A percentile compares a stretch with the other conserved stretches of the same genome.
These are phyloP conservation scores for Lophium mytilinum DNA, from an alignment of 495 filamentous ascomycete species.

Conservation along the genomic window DNA sequence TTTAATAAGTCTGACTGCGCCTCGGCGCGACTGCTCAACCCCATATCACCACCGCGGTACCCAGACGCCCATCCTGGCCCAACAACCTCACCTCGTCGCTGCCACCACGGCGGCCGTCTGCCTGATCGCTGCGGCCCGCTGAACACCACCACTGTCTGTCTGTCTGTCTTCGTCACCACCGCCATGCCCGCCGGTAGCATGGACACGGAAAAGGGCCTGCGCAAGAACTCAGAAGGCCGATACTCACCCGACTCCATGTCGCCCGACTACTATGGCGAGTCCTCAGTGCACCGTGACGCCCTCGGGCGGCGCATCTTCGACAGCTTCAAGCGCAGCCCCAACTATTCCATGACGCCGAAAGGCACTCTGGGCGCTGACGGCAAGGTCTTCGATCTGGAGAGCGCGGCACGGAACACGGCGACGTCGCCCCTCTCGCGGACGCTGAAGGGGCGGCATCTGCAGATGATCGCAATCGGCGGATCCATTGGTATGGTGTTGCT, in stretches of 20 bases:
- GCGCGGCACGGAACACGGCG: conserved; percentile 67
- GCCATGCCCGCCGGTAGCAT: background rate
- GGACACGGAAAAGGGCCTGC: conserved; percentile 5
- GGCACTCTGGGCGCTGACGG: conserved; percentile 48
- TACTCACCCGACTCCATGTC: conserved; percentile 3
- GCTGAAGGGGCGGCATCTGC: conserved; percentile 77
- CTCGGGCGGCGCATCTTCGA: conserved; percentile 40
- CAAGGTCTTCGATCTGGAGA: conserved; percentile 64
- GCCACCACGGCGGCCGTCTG: background rate
- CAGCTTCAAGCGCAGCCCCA: conserved; percentile 77
- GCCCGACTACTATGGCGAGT: conserved; percentile 21
- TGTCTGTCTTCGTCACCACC: background rate
- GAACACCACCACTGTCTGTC: background rate
- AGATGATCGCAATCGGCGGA: conserved; percentile 96
- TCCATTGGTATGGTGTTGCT: conserved; percentile 62
- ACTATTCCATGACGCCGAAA: conserved; percentile 50
- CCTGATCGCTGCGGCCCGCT: background rate
- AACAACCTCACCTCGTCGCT: background rate
- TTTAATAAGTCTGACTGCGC: conserved; percentile 1
- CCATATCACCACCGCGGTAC: too few relatives aligned
- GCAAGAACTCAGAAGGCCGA: conserved; percentile 18
- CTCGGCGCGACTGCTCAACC: background rate
- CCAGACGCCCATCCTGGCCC: too few relatives aligned
- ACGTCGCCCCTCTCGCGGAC: conserved; percentile 65
- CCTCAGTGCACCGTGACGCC: conserved; percentile 13